A percentile compares a stretch with the other conserved stretches of the same genome.
These are phyloP conservation scores for Dichotomopilus funicola DNA, from an alignment of 2,329 filamentous ascomycete genomes.

Conservation along the genomic window DNA sequence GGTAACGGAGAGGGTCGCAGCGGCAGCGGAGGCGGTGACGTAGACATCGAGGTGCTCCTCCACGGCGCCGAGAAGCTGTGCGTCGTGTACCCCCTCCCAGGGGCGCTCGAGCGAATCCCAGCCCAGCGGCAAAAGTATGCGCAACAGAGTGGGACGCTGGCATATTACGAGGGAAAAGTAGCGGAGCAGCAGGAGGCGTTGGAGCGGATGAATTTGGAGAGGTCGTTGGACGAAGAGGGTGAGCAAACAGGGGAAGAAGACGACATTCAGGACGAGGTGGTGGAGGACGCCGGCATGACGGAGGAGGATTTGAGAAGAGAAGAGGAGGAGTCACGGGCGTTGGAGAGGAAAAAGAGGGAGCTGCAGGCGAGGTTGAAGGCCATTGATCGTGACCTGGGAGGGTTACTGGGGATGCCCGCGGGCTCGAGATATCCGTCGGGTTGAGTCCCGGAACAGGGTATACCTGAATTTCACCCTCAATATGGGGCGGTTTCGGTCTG, in stretches of 20 bases:
- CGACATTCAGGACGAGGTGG: slow-evolving; percentile 33
- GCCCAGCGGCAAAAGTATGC: slow-evolving; percentile 64
- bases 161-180: slow-evolving; percentile 74
- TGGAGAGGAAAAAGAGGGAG: slow-evolving; percentile 52
- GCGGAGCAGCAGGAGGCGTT: slow-evolving; percentile 68
- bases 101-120: slow-evolving; percentile 69
- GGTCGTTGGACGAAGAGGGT: slow-evolving; percentile 43
- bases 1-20: slow-evolving; percentile 32
- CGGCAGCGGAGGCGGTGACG: slow-evolving; percentile 47
- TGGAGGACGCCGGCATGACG: slow-evolving; percentile 43
- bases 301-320: slow-evolving; percentile 63
- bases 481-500: no score
- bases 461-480: no score
- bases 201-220: slow-evolving; percentile 64
- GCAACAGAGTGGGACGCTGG: slow-evolving; percentile 65
- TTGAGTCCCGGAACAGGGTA: no score
- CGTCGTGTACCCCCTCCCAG: slow-evolving; percentile 75
- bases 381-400: slow-evolving; percentile 52
- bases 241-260: slow-evolving; percentile 37
- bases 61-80: slow-evolving; percentile 86
- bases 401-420: slow-evolving; percentile 43
- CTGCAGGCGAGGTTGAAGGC: slow-evolving; percentile 45
- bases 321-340: slow-evolving; percentile 56
- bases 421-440: no score
- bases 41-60: slow-evolving; percentile 81